Base-by-base conservation (phyloP, 176 grass and related monocot species). In the Hyparrhenia diplandra region DNA sequence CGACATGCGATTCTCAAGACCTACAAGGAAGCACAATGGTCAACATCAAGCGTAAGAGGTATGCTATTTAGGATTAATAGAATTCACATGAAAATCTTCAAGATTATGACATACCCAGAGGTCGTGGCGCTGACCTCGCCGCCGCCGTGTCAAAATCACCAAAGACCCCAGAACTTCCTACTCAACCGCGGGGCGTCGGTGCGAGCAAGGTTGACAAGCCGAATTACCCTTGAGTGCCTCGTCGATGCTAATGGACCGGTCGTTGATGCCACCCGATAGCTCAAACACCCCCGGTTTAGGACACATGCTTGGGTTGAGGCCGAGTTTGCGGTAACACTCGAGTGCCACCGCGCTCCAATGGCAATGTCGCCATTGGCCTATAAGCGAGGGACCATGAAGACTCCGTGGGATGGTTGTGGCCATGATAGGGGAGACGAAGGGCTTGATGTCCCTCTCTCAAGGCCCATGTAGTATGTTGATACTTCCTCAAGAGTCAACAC, bases 111-210 rank as follows among this genome's bases (percentile, higher is more conserved):
- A 21, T 41, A 93, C 91, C 68, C 14, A 20, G 81, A 63, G 74
- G 73, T 10, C 54, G 78, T 80, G 27, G 85, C 54, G 18, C 39
- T 13, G 13, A 6, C 25, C 35, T 54, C 80, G 13, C 62, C 17
- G 35, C 17, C 32, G 18, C 25, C 10, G 27, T 46, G 36, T 87
- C 88, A 24, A 88, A 93, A 18, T 90, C 91, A 12, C 91, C 91
- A 52, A 4, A 2, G 61, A n/a, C 60, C 80, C 91, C 88, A 93
- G 64, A 93, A 90, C 34, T 88, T 87, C 78, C 82, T 78, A 55
- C 25, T 84, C 12, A 73, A 18, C 37, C 69, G 78, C 12, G 77
- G 36, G 77, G 36, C 30, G 61, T 68, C 23, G 76, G 36, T 32
- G 62, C 31, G 10, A 28, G 8, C 29, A 58, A 78, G 47, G 13